phyloP scores from a whole-genome alignment of 352 stramenopile species.

The Pythium angustatum region DNA sequence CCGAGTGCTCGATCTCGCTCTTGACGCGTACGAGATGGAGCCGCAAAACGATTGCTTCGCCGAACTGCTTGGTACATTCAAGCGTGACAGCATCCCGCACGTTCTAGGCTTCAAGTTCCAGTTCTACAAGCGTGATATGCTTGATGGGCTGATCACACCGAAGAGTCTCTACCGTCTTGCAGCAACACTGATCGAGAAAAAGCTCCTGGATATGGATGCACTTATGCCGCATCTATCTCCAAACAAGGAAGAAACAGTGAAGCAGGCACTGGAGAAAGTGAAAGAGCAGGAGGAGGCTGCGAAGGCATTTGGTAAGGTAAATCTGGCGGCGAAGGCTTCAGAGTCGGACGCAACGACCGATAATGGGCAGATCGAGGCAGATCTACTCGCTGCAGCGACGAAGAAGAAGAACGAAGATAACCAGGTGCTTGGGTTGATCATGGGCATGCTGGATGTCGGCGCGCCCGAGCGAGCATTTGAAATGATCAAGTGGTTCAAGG shows the following conservation, averaged over 20 bases:
- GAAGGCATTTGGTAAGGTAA: constrained; percentile 74
- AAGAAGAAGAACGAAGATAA: constrained; percentile 51
- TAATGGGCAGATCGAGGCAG: constrained; percentile 30
- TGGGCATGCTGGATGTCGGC: constrained; percentile 78
- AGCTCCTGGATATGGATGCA: constrained; percentile 71
- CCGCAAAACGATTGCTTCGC: constrained; percentile 77
- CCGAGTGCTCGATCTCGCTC: constrained; percentile 91
- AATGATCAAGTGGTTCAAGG: constrained; percentile 81
- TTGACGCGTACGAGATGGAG: constrained; percentile 93
- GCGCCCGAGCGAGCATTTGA: constrained; percentile 63
- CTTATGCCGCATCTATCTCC: constrained; percentile 81
- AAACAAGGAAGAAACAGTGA: constrained; percentile 62
- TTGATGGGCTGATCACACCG: constrained; percentile 48
- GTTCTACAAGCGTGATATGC: constrained; percentile 78
- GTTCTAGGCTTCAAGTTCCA: constrained; percentile 94
- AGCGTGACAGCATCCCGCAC: constrained; percentile 79
- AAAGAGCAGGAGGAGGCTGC: constrained; percentile 61
- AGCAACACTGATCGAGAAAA: constrained; percentile 85
- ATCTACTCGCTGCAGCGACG: constrained; percentile 20
- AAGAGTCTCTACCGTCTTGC: constrained; percentile 82
- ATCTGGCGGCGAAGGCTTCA: constrained; percentile 47
- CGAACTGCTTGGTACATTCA: constrained; percentile 72
- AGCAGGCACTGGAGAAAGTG: constrained; percentile 33
- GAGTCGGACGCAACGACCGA: constrained; percentile 29
- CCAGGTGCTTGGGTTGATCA: constrained; percentile 82